Conservation (phyloP, 176 grass and related monocot species). For the Olyra latifolia region DNA sequence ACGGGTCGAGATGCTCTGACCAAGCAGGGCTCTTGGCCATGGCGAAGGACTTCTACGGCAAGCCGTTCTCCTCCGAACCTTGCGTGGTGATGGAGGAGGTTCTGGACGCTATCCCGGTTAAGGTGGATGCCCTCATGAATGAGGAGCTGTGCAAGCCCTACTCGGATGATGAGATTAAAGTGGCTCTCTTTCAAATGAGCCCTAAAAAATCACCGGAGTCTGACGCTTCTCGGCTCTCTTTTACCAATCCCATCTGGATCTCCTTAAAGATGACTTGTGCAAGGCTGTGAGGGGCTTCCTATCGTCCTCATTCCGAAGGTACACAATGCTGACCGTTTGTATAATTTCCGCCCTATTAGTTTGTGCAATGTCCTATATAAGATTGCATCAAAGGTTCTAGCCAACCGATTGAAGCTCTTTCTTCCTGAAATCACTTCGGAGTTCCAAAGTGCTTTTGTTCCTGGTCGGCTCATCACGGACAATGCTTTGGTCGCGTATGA, state of each 20-base stretch:
- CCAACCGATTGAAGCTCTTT: not conserved
- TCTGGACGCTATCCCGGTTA: not conserved
- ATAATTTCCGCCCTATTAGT: too few species aligned
- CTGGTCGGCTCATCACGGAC: not conserved
- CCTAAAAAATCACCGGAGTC: too few species aligned
- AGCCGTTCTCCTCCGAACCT: not conserved
- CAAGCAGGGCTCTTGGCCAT: not conserved
- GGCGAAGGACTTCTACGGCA: not conserved
- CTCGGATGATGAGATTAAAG: too few species aligned
- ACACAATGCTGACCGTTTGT: too few species aligned
- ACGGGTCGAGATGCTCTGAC: too few species aligned
- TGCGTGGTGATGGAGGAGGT: not conserved
- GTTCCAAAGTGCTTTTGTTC: too few species aligned
- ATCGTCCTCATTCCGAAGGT: too few species aligned
- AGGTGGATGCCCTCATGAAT: not conserved
- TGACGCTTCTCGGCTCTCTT: not conserved
- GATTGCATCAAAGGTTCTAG: not conserved
- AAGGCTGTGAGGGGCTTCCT: not conserved
- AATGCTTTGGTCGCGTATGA: not conserved
- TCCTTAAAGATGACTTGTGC: not conserved
- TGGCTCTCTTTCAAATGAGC: too few species aligned
- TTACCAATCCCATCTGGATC: not conserved
- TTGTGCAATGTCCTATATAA: not conserved
- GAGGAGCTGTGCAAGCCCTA: not conserved
- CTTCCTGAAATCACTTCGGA: not conserved